Base-by-base conservation (phyloP, 2,329 filamentous ascomycete genomes). In the Fusarium poae region DNA sequence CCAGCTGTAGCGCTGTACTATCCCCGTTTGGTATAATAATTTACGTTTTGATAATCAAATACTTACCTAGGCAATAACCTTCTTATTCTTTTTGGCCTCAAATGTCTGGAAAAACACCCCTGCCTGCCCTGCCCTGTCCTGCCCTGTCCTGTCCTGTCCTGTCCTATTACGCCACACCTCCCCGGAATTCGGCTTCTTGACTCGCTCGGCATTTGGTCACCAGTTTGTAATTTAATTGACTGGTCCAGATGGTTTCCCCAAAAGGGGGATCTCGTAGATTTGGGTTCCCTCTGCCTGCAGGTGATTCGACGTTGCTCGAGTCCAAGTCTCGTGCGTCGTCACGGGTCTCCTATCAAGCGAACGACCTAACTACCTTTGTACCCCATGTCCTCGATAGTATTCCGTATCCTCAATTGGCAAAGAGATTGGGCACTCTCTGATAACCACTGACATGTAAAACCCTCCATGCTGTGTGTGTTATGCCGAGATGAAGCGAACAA, bases 401-500 rank as follows among this genome's bases (percentile, higher is more conserved):
- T 39, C 44, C 40, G 27, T 25, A 44, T 39, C 45, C 57, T 56
- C 29, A 42, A 50, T 40, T 16, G 29, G 34, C 30, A 27, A 44
- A 62, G 13, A 40, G 60, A 65, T 59, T 48, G 54, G 53, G 15
- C 20, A 35, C 29, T 37, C 21, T 49, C 25, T 42, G 21, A 25
- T 37, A 46, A 44, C n/a, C 30, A 29, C 37, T 40, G 40, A 32
- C 27, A 57, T 48, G 37, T 27, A 37, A 54, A 54, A 20, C 45
- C 54, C 46, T 48, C 39, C 30, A 48, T 59, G 65, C 42, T 43
- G 40, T 25, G 15, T 27, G 18, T 40, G 37, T 58, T 70, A 54
- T 72, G 69, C 69, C 69, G 69, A 51, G 56, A 62, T 65, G 58
- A 70, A 72, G 69, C 69, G 68, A 72, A 66, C 65, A 68, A 58